Conservation (phyloP, 768 basidiomycete genomes). For the Scleroderma citrinum region DNA sequence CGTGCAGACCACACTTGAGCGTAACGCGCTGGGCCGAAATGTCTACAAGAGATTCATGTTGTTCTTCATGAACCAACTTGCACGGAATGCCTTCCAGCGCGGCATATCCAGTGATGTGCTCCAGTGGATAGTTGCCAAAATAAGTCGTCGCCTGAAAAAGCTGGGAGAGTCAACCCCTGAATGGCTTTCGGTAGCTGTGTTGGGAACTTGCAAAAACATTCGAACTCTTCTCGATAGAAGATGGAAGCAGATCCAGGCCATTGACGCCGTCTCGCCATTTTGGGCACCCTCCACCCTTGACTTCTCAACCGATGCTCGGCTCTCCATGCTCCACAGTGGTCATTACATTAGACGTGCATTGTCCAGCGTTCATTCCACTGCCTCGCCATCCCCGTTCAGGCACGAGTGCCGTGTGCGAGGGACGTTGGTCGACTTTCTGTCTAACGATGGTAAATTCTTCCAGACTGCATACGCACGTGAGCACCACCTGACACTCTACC, state of each 20-base stretch:
- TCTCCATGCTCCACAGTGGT: constrained; percentile 28
- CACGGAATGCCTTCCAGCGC: too few species aligned
- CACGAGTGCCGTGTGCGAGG: constrained; percentile 5
- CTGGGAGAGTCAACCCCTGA: constrained; percentile 1
- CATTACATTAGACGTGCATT: constrained; percentile 21
- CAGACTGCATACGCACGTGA: constrained; percentile 7
- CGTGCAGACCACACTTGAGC: too few species aligned
- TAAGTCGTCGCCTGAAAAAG: constrained; percentile 6
- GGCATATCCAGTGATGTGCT: too few species aligned
- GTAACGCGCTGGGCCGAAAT: too few species aligned
- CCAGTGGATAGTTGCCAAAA: too few species aligned
- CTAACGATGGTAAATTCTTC: constrained; percentile 7
- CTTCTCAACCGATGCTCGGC: constrained; percentile 23
- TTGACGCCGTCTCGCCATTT: constrained; percentile 19
- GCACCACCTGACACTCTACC: constrained; percentile 20
- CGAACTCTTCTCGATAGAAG: constrained; percentile 17
- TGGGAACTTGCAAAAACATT: constrained; percentile 9
- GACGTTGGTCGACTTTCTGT: constrained; percentile 14
- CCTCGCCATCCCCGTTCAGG: not conserved
- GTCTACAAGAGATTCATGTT: too few species aligned
- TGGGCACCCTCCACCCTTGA: constrained; percentile 29
- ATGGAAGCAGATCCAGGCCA: constrained; percentile 23
- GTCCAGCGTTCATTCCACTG: not conserved
- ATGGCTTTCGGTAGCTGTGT: constrained; percentile 4
- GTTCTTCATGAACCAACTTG: too few species aligned